A percentile compares a stretch with the other conserved stretches of the same genome.
phyloP scores from a whole-genome alignment of 441 rosid genomes.

The Eugenia klotzschiana region DNA sequence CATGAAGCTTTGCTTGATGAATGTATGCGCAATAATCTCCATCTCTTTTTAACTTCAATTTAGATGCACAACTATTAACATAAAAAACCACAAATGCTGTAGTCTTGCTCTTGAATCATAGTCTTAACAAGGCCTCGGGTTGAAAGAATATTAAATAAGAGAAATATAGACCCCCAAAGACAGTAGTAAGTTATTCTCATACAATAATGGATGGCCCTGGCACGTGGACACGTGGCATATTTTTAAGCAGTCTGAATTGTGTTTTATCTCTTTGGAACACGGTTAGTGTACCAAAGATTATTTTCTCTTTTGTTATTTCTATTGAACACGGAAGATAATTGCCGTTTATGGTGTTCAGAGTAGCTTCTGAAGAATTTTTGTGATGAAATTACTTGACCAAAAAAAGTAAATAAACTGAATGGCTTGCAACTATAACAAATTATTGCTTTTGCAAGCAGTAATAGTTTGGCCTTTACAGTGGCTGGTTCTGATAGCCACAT shows the following conservation, averaged over 20 bases:
- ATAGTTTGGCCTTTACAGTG: neutral
- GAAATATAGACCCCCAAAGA: neutral
- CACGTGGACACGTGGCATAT: neutral
- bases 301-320: neutral
- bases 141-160: neutral
- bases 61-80: neutral
- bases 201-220: neutral
- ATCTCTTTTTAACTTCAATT: neutral
- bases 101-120: neutral
- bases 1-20: neutral
- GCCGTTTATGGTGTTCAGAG: neutral
- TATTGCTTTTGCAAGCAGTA: neutral
- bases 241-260: neutral
- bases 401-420: neutral
- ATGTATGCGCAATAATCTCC: neutral
- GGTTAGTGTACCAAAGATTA: neutral
- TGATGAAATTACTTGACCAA: neutral
- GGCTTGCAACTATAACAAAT: neutral
- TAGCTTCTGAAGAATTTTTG: neutral
- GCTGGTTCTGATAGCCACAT: neutral
- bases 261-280: neutral
- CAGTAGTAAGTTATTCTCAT: neutral
- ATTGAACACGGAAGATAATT: neutral
- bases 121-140: neutral
- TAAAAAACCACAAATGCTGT: neutral